phyloP scores from a whole-genome alignment of 495 filamentous ascomycete genomes.

The Talaromyces liani region DNA sequence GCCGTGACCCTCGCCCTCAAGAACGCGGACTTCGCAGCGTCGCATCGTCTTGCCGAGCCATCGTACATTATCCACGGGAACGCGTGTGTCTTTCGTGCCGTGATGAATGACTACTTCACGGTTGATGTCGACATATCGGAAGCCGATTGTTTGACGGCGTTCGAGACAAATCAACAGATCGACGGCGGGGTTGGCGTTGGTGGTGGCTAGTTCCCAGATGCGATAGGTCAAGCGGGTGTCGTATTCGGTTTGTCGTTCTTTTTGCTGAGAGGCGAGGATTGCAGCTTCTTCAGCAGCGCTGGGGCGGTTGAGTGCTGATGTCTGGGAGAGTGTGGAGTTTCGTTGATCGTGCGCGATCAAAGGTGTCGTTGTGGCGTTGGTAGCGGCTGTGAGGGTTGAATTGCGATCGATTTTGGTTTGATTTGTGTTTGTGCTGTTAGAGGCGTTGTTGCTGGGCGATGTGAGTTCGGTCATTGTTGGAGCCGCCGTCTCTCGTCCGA shows the following conservation, averaged over 20 bases:
- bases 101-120: constrained; percentile 89
- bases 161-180: constrained; percentile 92
- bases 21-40: constrained; percentile 79
- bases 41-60: constrained; percentile 95
- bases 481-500: constrained; percentile 29
- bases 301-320: constrained; percentile 12
- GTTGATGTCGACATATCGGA: constrained; percentile 93
- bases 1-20: constrained; percentile 91
- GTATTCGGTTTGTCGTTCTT: constrained; percentile 69
- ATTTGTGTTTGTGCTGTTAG: background rate
- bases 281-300: constrained; percentile 24
- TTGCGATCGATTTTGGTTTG: background rate
- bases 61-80: constrained; percentile 88
- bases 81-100: constrained; percentile 81
- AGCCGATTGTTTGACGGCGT: constrained; percentile 84
- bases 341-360: background rate
- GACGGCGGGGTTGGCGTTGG: constrained; percentile 86
- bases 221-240: constrained; percentile 80
- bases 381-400: background rate
- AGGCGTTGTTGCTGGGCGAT: background rate
- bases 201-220: constrained; percentile 93
- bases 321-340: background rate
- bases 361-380: background rate
- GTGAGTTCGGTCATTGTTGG: constrained; percentile 15
- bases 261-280: constrained; percentile 29